phyloP scores from a whole-genome alignment of 768 basidiomycete species.

The Hygrocybe punicea region DNA sequence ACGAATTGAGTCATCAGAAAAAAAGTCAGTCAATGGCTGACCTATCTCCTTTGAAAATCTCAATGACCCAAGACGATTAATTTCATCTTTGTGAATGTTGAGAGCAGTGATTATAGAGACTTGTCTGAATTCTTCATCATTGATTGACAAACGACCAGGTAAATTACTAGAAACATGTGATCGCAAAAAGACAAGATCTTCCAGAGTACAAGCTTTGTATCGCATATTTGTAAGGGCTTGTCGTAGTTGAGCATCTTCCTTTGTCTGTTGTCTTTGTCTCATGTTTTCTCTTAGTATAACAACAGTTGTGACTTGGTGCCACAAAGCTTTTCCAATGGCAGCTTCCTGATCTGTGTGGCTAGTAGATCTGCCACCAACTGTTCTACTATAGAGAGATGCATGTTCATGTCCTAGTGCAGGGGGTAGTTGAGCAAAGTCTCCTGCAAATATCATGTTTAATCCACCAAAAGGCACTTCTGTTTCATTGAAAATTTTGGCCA shows the following conservation, averaged over 20 bases:
- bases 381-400: conserved; percentile 16
- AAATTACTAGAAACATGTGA: conserved; percentile 19
- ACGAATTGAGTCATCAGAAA: conserved; percentile 19
- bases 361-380: conserved; percentile 2
- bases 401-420: conserved; percentile 8
- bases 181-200: conserved; percentile 36
- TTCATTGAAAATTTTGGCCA: conserved; percentile 19
- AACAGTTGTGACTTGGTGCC: conserved; percentile 32
- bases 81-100: conserved; percentile 37
- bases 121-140: conserved; percentile 25
- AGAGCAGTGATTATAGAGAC: conserved; percentile 38
- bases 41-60: conserved; percentile 37
- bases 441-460: conserved; percentile 36
- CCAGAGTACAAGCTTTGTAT: conserved; percentile 38
- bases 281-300: conserved; percentile 35
- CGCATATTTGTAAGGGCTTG: conserved; percentile 17
- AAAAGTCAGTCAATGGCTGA: conserved; percentile 19
- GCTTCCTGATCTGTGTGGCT: conserved; percentile 12
- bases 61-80: conserved; percentile 31
- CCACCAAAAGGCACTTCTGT: conserved; percentile 31
- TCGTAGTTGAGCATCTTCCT: conserved; percentile 16
- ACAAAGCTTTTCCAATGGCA: conserved; percentile 25
- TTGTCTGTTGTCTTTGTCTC: conserved; percentile 19
- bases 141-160: conserved; percentile 10
- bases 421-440: conserved; percentile 38